Evolutionary conservation across 1,284 basidiomycete species (phyloP), one percentile per base, ranked within the genome.

Genomic region (Cryptococcus wingfieldii): DNA sequence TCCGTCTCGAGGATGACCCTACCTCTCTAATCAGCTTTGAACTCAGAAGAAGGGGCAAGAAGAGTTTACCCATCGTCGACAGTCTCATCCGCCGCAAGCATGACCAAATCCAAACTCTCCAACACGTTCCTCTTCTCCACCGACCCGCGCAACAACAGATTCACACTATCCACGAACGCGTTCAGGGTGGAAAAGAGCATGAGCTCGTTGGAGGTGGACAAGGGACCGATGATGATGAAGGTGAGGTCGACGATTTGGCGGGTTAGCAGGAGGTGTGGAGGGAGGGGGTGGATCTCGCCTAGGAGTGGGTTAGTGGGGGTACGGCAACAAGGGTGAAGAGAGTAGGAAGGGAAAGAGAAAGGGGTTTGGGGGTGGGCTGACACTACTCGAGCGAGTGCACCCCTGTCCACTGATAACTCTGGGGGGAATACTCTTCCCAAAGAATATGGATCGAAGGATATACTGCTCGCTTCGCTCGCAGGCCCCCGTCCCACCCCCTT

Each of bases 11-110:
- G 87, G 65, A 98, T 95, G 75, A 98, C 89, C 28, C 47, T 13
- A 5, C 27, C 44, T 23, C 18, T 23, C 18, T 25, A 13, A 12
- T 27, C n/a, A 16, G 23, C 23, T 19, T 19, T 19, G 2, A 19
- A 19, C 19, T 19, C 19, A n/a, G n/a, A n/a, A n/a, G n/a, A n/a
- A n/a, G n/a, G n/a, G n/a, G n/a, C n/a, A n/a, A n/a, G n/a, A n/a
- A n/a, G n/a, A n/a, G n/a, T n/a, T n/a, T n/a, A 96, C 94, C 94
- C 95, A 71, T 98, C 93, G 77, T 99, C 96, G 52, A 98, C 86
- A 6, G 92, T 94, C 80, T 99, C 96, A 78, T 98, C 96, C 47
- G 98, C 79, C 60, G 93, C 95, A 16, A 99, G 80, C 51, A 97
- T 80, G 5, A 97, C 90, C 60, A 98, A 72, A 78, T 98, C 96